Evolutionary conservation across 1,284 basidiomycete genomes (phyloP), one percentile per base, ranked within the genome.

Genomic region (Leccinum cinnamomeum): DNA sequence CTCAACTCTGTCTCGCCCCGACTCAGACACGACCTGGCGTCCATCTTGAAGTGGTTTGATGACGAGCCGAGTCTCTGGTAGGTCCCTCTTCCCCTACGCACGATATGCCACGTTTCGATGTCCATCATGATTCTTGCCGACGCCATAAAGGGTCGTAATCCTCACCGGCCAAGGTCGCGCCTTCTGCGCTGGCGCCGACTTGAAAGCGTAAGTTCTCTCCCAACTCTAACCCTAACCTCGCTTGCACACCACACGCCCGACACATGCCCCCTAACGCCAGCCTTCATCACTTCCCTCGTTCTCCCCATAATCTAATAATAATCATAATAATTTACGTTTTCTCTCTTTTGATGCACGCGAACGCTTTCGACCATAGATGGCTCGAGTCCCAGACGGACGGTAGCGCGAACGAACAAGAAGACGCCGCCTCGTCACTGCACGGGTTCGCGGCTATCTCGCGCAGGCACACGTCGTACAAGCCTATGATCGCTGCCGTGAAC

Each of bases 141-240:
- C 57, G 28, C 48, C 46, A 14, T 44, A 50, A 62, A 91, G 90
- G 91, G 88, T 90, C 10, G 84, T 82, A 46, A 81, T 95, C 69
- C 71, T 95, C 50, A 93, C 92, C 30, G 93, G 92, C 12, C 83
- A 84, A 62, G 91, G 90, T 3, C 84, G 87, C 51, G 76, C 84
- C 0, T 95, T 95, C 76, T 94, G 92, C 68, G 91, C 92, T 2
- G 92, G 92, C 5, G 88, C 90, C 57, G 91, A 93, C 73, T 79
- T 93, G 50, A 87, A 86, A 76, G 84, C 83, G 88, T 90, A 71
- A 65, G 85, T 33, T 25, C 50, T 12, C 44, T 48, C 16, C 41
- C 44, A 20, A 2, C 18, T 20, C 20, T 48, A 12, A 20, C 46
- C 46, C 46, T 48, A 48, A 48, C 46, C 11, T 48, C 46, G 11